Conservation (phyloP, 2,329 filamentous ascomycete species). For the Taxawa tesnikishii region DNA sequence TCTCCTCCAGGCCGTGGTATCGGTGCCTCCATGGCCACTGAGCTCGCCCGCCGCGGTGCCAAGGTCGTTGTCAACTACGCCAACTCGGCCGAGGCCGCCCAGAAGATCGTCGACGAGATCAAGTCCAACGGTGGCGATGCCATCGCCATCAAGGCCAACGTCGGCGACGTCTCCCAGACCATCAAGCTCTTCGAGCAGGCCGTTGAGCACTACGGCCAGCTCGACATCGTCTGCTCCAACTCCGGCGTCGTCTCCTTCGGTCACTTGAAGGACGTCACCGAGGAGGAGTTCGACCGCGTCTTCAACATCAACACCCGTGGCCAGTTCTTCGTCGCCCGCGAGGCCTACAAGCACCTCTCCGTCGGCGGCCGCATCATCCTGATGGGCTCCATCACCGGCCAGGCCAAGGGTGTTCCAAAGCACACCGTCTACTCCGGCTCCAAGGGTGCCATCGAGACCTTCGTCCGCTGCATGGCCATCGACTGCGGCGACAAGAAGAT, state of each 20-base stretch:
- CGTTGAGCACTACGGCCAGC: conserved; percentile 49
- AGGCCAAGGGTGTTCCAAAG: conserved; percentile 43
- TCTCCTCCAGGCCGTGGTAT: conserved; percentile 47
- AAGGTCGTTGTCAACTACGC: conserved; percentile 58
- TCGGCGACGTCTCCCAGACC: conserved; percentile 52
- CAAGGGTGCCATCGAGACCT: conserved; percentile 43
- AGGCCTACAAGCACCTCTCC: conserved; percentile 41
- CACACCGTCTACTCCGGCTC: conserved; percentile 41
- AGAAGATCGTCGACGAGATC: conserved; percentile 54
- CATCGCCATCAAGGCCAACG: conserved; percentile 54
- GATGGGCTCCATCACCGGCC: conserved; percentile 44
- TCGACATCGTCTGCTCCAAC: conserved; percentile 62
- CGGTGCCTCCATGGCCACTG: conserved; percentile 52
- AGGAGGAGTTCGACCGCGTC: conserved; percentile 45
- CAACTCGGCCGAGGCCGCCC: conserved; percentile 51
- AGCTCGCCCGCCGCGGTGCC: conserved; percentile 53
- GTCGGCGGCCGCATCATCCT: conserved; percentile 41
- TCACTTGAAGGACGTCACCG: conserved; percentile 40
- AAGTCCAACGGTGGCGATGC: conserved; percentile 51
- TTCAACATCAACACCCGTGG: conserved; percentile 51
- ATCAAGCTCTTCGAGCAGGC: conserved; percentile 51
- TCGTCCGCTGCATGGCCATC: conserved; percentile 42
- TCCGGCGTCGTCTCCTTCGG: conserved; percentile 45
- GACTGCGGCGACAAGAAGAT: conserved; percentile 43
- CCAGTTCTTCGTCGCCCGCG: conserved; percentile 50